phyloP scores from a whole-genome alignment of 768 basidiomycete genomes.

The Tubosaeta sp. region DNA sequence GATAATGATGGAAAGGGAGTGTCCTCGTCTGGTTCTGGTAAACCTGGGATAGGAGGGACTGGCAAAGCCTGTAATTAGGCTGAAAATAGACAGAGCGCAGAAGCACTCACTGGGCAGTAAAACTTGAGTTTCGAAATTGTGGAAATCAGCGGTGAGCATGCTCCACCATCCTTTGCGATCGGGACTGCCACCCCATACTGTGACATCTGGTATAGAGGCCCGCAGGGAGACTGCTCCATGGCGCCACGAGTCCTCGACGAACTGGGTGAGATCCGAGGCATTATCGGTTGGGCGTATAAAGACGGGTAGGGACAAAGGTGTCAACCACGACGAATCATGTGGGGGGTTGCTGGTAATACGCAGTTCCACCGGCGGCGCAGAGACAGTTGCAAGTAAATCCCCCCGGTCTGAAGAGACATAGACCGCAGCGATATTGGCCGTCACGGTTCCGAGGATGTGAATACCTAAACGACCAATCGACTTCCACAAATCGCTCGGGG shows the following conservation, averaged over 20 bases:
- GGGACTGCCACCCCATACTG: constrained; percentile 49
- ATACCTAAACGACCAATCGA: constrained; percentile 67
- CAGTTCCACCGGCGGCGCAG: constrained; percentile 47
- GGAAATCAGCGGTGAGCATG: constrained; percentile 35
- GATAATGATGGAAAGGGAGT: constrained; percentile 52
- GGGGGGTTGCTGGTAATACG: constrained; percentile 41
- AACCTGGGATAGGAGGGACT: constrained; percentile 65
- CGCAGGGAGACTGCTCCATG: constrained; percentile 44
- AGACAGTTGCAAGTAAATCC: constrained; percentile 44
- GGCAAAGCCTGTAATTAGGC: constrained; percentile 9
- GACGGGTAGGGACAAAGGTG: constrained; percentile 47
- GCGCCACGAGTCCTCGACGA: constrained; percentile 57
- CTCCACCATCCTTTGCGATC: constrained; percentile 44
- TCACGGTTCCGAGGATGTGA: constrained; percentile 48
- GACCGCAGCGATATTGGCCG: constrained; percentile 52
- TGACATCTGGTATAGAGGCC: constrained; percentile 39
- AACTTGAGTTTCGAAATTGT: constrained; percentile 44
- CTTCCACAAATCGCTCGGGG: constrained; percentile 55
- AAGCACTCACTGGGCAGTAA: constrained; percentile 49
- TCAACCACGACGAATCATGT: constrained; percentile 53
- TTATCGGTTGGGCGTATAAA: constrained; percentile 53
- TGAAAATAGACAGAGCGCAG: not conserved
- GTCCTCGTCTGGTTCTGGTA: constrained; percentile 55
- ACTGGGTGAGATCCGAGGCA: constrained; percentile 42
- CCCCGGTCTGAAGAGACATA: constrained; percentile 39